Conservation (phyloP, 257 asterid species). For the Craterostigma plantagineum region DNA sequence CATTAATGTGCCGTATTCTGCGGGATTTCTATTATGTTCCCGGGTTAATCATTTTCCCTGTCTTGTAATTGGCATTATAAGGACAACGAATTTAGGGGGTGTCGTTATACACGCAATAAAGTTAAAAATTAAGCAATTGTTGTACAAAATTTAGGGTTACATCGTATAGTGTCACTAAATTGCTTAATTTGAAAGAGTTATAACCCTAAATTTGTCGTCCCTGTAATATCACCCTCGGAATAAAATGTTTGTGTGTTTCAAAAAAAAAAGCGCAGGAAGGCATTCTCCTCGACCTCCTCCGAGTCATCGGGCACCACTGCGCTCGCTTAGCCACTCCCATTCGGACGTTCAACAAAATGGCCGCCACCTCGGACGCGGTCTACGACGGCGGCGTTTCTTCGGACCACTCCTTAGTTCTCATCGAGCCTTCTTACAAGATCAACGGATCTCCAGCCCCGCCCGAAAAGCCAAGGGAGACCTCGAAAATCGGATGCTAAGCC, state of each 20-base stretch:
- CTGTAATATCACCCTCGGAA: too few species aligned
- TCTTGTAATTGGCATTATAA: too few species aligned
- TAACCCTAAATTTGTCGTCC: too few species aligned
- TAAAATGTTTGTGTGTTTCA: background rate
- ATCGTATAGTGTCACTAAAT: too few species aligned
- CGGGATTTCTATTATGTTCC: too few species aligned
- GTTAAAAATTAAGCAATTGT: too few species aligned
- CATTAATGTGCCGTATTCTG: too few species aligned
- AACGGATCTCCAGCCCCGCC: constrained; percentile 32
- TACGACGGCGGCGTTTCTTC: constrained; percentile 28
- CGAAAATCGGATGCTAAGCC: constrained; percentile 20
- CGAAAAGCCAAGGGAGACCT: constrained; percentile 16
- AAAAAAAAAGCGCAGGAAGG: constrained; percentile 52
- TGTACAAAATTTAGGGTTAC: too few species aligned
- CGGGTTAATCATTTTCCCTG: too few species aligned
- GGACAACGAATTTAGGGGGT: too few species aligned
- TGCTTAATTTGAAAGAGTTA: too few species aligned
- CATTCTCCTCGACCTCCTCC: constrained; percentile 61
- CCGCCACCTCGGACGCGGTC: constrained; percentile 49
- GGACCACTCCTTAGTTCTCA: constrained; percentile 29
- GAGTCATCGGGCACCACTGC: constrained; percentile 79
- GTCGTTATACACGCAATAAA: too few species aligned
- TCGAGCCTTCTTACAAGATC: constrained; percentile 62
- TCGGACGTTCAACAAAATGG: constrained; percentile 69
- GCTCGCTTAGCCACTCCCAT: constrained; percentile 97